A percentile compares a stretch with the other conserved stretches of the same genome.
phyloP scores from a whole-genome alignment of 139 green algal genomes.

The Chlamydomonas applanata region DNA sequence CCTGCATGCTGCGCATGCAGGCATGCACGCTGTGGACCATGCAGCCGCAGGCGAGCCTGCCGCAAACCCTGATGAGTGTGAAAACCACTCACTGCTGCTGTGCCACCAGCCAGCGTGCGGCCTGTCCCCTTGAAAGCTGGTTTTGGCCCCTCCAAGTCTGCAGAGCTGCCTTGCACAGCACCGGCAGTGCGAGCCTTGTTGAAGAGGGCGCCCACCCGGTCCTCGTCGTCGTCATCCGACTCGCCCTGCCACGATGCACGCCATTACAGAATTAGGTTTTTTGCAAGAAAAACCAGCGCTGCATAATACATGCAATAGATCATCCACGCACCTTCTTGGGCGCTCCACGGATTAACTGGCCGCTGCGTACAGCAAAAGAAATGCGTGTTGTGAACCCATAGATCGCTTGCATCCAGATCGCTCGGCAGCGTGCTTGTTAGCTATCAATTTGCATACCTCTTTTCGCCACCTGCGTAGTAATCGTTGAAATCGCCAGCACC shows the following conservation, averaged over 20 bases:
- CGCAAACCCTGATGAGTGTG: neutral
- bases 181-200: slow-evolving; percentile 57
- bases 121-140: slow-evolving; percentile 57
- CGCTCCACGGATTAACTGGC: slow-evolving; percentile 64
- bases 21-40: neutral
- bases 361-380: slow-evolving; percentile 48
- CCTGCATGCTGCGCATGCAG: neutral
- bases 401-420: neutral
- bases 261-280: too few relatives aligned
- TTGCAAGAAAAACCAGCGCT: too few relatives aligned
- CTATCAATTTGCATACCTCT: slow-evolving; percentile 50
- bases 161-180: slow-evolving; percentile 51
- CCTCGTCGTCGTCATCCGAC: slow-evolving; percentile 33
- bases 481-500: slow-evolving; percentile 67
- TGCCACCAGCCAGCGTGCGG: slow-evolving; percentile 64
- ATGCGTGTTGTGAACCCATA: neutral
- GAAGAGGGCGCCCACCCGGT: slow-evolving; percentile 59
- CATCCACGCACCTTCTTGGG: slow-evolving; percentile 20
- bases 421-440: neutral
- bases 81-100: neutral
- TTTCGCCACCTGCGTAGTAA: slow-evolving; percentile 81
- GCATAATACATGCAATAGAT: neutral
- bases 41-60: neutral
- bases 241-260: neutral
- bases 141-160: slow-evolving; percentile 41